Conservation (phyloP, 352 stramenopile species). For the Pythium myriotylum region DNA sequence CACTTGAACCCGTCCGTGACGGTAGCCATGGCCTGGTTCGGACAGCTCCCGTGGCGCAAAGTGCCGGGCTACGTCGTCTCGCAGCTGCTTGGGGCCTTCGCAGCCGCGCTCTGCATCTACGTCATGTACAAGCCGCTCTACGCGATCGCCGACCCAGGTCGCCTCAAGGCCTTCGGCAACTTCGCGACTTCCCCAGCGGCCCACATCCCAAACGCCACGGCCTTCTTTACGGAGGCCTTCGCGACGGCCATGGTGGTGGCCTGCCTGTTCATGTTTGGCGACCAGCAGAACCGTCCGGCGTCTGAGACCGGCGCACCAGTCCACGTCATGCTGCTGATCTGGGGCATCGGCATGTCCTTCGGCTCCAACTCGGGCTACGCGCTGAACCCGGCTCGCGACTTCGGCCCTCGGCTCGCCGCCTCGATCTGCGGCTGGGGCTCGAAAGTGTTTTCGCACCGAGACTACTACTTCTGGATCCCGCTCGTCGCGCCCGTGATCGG, state of each 20-base stretch:
- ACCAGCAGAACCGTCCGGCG: constrained; percentile 51
- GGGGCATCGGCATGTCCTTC: constrained; percentile 62
- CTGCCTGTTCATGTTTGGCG: constrained; percentile 51
- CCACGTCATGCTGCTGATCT: constrained; percentile 48
- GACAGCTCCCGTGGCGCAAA: constrained; percentile 56
- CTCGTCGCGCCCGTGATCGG: constrained; percentile 47
- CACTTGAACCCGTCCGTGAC: constrained; percentile 76
- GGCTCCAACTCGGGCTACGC: constrained; percentile 56
- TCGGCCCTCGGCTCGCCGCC: constrained; percentile 44
- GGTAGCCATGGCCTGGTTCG: constrained; percentile 49
- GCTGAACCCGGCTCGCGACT: constrained; percentile 61
- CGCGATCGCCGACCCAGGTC: constrained; percentile 48
- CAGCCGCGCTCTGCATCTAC: constrained; percentile 45
- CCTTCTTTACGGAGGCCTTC: constrained; percentile 55
- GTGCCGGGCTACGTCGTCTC: constrained; percentile 46
- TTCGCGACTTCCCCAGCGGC: constrained; percentile 57
- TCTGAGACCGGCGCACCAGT: constrained; percentile 38
- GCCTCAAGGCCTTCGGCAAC: constrained; percentile 34
- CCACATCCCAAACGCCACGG: constrained; percentile 41
- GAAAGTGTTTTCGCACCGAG: constrained; percentile 45
- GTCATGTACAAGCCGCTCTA: constrained; percentile 53
- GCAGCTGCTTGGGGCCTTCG: constrained; percentile 53
- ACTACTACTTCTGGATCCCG: constrained; percentile 63
- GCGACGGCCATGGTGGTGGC: constrained; percentile 44
- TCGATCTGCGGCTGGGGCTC: constrained; percentile 39